These are phyloP conservation scores for Chrysoporthe puriensis DNA, from an alignment of 2,329 filamentous ascomycete genomes.

Conservation along the genomic window DNA sequence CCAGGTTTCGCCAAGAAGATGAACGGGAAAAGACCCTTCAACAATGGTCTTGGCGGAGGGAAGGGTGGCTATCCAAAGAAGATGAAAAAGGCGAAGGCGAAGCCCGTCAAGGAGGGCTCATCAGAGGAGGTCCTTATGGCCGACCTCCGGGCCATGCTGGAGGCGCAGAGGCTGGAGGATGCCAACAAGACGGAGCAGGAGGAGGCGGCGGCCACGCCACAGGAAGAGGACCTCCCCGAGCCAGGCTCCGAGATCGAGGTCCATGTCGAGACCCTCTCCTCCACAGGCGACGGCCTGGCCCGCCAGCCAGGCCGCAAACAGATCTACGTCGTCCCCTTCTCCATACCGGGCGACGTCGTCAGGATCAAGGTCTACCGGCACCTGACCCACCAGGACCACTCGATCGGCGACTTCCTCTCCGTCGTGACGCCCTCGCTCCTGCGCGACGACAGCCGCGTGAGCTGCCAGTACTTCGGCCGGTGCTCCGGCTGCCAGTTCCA, in stretches of 20 bases:
- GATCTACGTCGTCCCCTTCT: conserved; percentile 87
- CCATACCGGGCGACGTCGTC: conserved; percentile 81
- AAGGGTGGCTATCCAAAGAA: conserved; percentile 47
- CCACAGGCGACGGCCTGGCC: conserved; percentile 88
- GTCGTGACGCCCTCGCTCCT: conserved; percentile 73
- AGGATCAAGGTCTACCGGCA: conserved; percentile 80
- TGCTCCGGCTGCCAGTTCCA: conserved; percentile 97
- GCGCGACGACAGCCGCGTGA: conserved; percentile 76
- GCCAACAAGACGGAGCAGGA: conserved; percentile 35
- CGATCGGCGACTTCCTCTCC: conserved; percentile 79
- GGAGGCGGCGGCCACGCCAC: conserved; percentile 33
- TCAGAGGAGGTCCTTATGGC: conserved; percentile 68
- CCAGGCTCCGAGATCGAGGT: conserved; percentile 78
- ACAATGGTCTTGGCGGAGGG: conserved; percentile 7
- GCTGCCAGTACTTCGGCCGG: conserved; percentile 82
- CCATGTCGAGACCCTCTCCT: conserved; percentile 80
- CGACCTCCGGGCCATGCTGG: conserved; percentile 63
- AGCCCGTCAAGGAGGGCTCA: conserved; percentile 58
- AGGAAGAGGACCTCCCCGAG: conserved; percentile 55
- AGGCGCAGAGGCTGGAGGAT: conserved; percentile 43
- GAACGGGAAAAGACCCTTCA: conserved; percentile 21
- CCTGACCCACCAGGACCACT: conserved; percentile 66
- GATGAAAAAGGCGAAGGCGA: conserved; percentile 62
- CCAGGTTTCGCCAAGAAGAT: not conserved
- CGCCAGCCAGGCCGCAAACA: conserved; percentile 65